Conservation (phyloP, 148 eudicot species). For the Rhododendron vialii region DNA sequence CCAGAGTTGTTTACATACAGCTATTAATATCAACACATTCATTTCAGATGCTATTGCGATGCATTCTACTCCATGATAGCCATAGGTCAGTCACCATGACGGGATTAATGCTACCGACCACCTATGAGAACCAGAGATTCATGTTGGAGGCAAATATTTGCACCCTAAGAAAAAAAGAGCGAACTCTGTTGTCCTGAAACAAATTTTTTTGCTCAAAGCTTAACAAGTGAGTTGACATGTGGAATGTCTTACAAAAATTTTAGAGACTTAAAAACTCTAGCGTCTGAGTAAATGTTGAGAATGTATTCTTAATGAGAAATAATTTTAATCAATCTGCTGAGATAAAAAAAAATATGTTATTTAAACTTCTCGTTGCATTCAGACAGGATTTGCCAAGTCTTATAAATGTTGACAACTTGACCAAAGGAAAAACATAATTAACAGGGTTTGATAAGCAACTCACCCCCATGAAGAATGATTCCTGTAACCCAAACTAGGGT, state of each 20-base stretch:
- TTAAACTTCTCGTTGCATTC: background rate
- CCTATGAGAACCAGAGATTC: background rate
- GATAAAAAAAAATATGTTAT: background rate
- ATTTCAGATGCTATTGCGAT: background rate
- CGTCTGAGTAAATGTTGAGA: background rate
- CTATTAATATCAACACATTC: background rate
- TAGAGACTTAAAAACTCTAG: background rate
- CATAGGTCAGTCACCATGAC: background rate
- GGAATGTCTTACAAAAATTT: background rate
- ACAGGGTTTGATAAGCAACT: slow-evolving; percentile 17
- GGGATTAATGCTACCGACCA: background rate
- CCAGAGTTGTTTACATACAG: background rate
- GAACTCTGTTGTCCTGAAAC: background rate
- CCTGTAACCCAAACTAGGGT: slow-evolving; percentile 85
- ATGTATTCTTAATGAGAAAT: background rate
- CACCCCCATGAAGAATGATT: slow-evolving; percentile 77
- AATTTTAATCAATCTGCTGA: background rate
- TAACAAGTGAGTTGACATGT: background rate
- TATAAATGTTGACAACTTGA: background rate
- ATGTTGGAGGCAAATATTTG: background rate
- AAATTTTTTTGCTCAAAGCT: background rate
- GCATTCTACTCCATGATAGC: background rate
- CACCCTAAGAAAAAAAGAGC: background rate
- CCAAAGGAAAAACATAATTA: background rate
- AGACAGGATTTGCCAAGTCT: background rate